phyloP scores from a whole-genome alignment of 73 alveolate genomes.

The Tetrahymena malaccensis region DNA sequence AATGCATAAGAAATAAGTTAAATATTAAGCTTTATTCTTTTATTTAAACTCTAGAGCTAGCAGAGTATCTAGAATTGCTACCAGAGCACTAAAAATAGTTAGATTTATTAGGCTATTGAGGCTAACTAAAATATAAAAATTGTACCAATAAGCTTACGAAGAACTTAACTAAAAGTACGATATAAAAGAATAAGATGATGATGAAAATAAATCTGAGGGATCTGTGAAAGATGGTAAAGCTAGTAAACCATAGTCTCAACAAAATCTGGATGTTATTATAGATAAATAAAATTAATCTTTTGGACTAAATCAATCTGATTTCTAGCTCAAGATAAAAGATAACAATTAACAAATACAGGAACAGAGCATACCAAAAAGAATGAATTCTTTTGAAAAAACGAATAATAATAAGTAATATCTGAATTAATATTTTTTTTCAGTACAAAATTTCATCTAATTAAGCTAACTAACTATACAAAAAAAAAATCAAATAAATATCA shows the following conservation, averaged over 20 bases:
- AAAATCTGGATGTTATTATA: background rate
- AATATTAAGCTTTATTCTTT: background rate
- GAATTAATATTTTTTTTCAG: background rate
- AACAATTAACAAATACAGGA: background rate
- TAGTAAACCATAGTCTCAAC: background rate
- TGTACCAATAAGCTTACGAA: slow-evolving; percentile 6
- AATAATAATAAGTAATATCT: background rate
- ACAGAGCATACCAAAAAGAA: background rate
- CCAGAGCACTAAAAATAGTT: slow-evolving; percentile 55
- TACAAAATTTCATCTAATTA: background rate
- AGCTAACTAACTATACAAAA: no score
- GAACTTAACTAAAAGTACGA: background rate
- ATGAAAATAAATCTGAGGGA: background rate
- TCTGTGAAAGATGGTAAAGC: background rate
- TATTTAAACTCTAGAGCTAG: slow-evolving; percentile 36
- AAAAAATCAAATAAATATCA: no score
- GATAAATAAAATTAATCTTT: background rate
- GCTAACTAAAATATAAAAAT: slow-evolving; percentile 51
- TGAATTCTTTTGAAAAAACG: background rate
- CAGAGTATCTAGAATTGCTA: slow-evolving; percentile 61
- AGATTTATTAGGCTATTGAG: slow-evolving; percentile 51
- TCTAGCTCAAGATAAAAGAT: background rate
- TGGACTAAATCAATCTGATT: background rate
- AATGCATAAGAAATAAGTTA: background rate
- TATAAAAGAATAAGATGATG: background rate